Percentiles rank a stretch among this genome's conserved stretches.
Evolutionary conservation across 306 rosid species (phyloP).

Genomic region (Crotalaria pallida): DNA sequence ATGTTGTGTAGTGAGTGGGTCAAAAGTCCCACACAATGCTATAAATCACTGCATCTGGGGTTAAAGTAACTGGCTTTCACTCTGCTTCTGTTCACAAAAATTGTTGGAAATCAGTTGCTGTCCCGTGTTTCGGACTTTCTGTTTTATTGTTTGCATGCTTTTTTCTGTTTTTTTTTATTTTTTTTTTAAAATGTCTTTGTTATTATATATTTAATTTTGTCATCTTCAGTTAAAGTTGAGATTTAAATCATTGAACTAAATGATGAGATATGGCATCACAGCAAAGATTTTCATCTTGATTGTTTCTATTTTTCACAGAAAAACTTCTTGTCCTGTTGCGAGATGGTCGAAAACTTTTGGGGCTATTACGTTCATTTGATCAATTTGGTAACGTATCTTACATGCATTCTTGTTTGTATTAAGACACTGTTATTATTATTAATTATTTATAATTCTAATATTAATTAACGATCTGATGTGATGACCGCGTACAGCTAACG

Average conservation of each 20-base stretch:
- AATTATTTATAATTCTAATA: neutral
- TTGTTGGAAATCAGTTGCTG: neutral
- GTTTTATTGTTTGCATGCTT: neutral
- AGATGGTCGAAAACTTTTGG: slow-evolving; percentile 83
- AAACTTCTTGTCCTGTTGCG: slow-evolving; percentile 82
- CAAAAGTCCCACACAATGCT: no score
- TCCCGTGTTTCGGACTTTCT: neutral
- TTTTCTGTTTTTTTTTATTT: neutral
- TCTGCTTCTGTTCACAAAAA: neutral
- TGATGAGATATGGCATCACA: neutral
- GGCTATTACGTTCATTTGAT: slow-evolving; percentile 85
- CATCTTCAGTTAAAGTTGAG: neutral
- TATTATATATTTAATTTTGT: neutral
- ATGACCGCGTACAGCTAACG: slow-evolving; percentile 57
- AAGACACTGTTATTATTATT: neutral
- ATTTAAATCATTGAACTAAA: slow-evolving; percentile 4
- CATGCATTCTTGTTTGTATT: neutral
- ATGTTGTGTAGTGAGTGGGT: neutral
- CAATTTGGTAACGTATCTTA: slow-evolving; percentile 53
- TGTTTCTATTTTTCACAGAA: slow-evolving; percentile 39
- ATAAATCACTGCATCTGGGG: neutral
- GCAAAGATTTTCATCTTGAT: neutral
- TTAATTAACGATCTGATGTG: neutral
- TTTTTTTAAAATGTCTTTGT: neutral
- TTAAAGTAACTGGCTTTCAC: neutral